phyloP scores from a whole-genome alignment of 2,329 filamentous ascomycete species.

The Pseudogymnoascus sp. region DNA sequence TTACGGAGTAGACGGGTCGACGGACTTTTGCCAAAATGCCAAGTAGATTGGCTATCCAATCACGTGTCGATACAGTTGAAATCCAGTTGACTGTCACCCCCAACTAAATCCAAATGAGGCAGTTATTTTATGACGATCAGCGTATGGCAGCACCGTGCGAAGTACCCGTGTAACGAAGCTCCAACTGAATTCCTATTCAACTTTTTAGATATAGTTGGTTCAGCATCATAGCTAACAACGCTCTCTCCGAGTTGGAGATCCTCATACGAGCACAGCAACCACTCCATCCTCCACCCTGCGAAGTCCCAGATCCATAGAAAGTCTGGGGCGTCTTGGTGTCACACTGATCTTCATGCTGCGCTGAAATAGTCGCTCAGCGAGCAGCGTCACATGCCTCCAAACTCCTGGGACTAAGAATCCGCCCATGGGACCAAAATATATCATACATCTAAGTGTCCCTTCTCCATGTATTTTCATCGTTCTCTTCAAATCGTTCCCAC shows the following conservation, averaged over 20 bases:
- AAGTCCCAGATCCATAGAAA: not conserved
- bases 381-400: not conserved
- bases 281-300: not conserved
- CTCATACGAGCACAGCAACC: not conserved
- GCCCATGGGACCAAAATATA: not conserved
- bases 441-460: not conserved
- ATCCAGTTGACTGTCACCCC: not conserved
- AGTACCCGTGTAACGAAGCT: no score
- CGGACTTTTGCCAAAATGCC: slow-evolving; percentile 2
- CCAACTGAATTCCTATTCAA: not conserved
- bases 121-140: not conserved
- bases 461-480: not conserved
- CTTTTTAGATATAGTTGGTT: no score
- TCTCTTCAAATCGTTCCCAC: not conserved
- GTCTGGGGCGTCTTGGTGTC: not conserved
- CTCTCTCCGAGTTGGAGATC: not conserved
- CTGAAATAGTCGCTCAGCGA: not conserved
- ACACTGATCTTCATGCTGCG: not conserved
- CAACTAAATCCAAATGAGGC: not conserved
- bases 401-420: not conserved
- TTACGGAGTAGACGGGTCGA: not conserved
- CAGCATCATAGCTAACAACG: not conserved
- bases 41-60: not conserved
- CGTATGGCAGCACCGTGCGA: not conserved
- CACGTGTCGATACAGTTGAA: not conserved